Conservation (phyloP, 805 yeast species). For the Vanderwaltozyma polyspora region DNA sequence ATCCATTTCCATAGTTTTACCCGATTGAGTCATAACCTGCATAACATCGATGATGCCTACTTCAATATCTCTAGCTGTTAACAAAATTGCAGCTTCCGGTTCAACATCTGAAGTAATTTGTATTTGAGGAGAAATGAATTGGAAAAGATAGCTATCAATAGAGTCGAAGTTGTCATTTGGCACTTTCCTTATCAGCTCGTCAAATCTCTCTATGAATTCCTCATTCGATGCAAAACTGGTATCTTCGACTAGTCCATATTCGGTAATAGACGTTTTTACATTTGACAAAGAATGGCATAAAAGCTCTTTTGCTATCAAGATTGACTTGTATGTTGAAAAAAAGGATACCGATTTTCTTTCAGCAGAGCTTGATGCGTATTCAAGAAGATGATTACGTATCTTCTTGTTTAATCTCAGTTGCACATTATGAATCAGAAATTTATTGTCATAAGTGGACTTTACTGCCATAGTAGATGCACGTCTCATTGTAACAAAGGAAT, state of each 20-base stretch:
- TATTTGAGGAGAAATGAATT: slow-evolving; percentile 51
- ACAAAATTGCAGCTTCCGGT: slow-evolving; percentile 36
- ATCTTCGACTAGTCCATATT: slow-evolving; percentile 8
- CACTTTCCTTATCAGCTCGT: slow-evolving; percentile 35
- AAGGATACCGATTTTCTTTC: slow-evolving; percentile 35
- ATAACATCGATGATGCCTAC: slow-evolving; percentile 39
- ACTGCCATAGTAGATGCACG: slow-evolving; percentile 17
- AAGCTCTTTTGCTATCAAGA: slow-evolving; percentile 36
- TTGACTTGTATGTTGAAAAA: slow-evolving; percentile 39
- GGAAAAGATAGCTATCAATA: slow-evolving; percentile 40
- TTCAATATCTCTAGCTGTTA: slow-evolving; percentile 50
- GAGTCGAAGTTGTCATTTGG: slow-evolving; percentile 31
- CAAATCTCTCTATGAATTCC: slow-evolving; percentile 34
- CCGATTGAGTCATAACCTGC: slow-evolving; percentile 26
- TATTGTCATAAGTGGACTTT: slow-evolving; percentile 37
- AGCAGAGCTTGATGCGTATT: slow-evolving; percentile 34
- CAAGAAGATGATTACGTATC: slow-evolving; percentile 37
- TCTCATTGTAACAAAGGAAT: slow-evolving; percentile 25
- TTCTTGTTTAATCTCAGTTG: slow-evolving; percentile 44
- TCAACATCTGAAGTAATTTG: slow-evolving; percentile 41
- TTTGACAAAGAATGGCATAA: slow-evolving; percentile 18
- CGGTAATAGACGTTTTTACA: slow-evolving; percentile 11
- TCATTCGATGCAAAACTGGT: slow-evolving; percentile 17
- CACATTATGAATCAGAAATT: slow-evolving; percentile 47
- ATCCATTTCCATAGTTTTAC: slow-evolving; percentile 20